These are phyloP conservation scores for Xylaria sp. DNA, from an alignment of 2,329 filamentous ascomycete species.

Conservation along the genomic window DNA sequence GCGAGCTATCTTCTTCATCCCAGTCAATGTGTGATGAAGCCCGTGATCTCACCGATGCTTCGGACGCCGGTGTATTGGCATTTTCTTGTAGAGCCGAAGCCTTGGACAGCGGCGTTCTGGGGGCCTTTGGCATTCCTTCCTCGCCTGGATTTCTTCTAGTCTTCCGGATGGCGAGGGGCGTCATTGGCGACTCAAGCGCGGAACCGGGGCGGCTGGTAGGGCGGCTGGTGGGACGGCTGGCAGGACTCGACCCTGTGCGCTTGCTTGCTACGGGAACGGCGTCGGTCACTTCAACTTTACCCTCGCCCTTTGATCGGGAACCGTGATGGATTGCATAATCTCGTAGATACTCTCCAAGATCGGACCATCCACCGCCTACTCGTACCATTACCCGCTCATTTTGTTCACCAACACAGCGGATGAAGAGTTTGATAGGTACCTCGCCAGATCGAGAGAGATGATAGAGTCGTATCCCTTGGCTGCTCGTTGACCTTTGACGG, in stretches of 20 bases:
- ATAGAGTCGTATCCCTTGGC: slow-evolving; percentile 87
- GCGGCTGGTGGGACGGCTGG: slow-evolving; percentile 50
- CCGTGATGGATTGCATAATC: slow-evolving; percentile 94
- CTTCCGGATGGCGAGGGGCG: slow-evolving; percentile 66
- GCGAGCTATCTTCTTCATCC: slow-evolving; percentile 68
- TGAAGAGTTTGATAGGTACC: slow-evolving; percentile 92
- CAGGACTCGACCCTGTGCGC: slow-evolving; percentile 55
- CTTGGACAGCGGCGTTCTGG: slow-evolving; percentile 57
- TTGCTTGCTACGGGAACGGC: slow-evolving; percentile 47
- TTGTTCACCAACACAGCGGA: slow-evolving; percentile 88
- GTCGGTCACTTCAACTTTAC: slow-evolving; percentile 69
- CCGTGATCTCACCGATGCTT: slow-evolving; percentile 58
- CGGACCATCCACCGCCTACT: slow-evolving; percentile 97
- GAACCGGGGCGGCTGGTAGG: slow-evolving; percentile 53
- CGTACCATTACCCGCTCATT: slow-evolving; percentile 97
- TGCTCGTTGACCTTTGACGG: slow-evolving; percentile 59
- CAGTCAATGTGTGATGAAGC: slow-evolving; percentile 66
- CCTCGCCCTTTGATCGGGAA: slow-evolving; percentile 67
- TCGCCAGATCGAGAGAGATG: slow-evolving; percentile 87
- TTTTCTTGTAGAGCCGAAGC: slow-evolving; percentile 41
- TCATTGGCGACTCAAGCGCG: slow-evolving; percentile 53
- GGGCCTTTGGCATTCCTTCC: slow-evolving; percentile 48
- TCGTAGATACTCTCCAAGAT: slow-evolving; percentile 91
- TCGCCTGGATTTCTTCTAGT: slow-evolving; percentile 59
- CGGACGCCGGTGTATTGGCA: slow-evolving; percentile 57